phyloP scores from a whole-genome alignment of 306 rosid species.

The Quercus rubra region DNA sequence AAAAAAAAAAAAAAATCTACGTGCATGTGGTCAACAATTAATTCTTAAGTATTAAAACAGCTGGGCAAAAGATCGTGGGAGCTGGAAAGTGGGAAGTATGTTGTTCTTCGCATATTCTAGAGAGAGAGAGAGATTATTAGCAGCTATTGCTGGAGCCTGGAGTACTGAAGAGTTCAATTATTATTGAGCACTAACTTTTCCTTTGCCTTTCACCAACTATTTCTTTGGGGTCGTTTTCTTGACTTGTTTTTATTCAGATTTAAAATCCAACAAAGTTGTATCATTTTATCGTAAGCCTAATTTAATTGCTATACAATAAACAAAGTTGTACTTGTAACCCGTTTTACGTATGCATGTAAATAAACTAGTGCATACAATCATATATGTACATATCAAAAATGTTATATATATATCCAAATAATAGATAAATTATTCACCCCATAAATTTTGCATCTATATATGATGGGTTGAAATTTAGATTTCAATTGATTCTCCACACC shows the following conservation, averaged over 20 bases:
- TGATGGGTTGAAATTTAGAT: too few species aligned
- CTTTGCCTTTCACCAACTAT: constrained; percentile 1
- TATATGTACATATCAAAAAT: too few species aligned
- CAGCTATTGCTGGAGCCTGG: neutral
- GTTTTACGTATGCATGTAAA: too few species aligned
- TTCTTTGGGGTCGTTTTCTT: constrained; percentile 8
- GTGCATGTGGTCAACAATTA: neutral
- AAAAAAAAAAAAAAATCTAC: neutral
- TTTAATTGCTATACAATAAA: neutral
- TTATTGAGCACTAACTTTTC: constrained; percentile 14
- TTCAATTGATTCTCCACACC: too few species aligned
- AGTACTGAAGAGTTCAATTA: constrained; percentile 17
- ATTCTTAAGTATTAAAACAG: neutral
- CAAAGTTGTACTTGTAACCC: neutral
- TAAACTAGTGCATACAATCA: too few species aligned
- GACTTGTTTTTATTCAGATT: neutral
- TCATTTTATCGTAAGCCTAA: neutral
- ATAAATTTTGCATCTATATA: too few species aligned
- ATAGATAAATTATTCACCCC: too few species aligned
- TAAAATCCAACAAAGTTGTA: neutral
- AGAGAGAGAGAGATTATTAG: neutral
- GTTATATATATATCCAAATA: too few species aligned
- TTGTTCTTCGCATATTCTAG: neutral
- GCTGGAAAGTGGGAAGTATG: neutral
- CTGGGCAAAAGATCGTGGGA: neutral